These are phyloP conservation scores for Juglanconis oblonga DNA, from an alignment of 2,329 filamentous ascomycete genomes.

Conservation along the genomic window DNA sequence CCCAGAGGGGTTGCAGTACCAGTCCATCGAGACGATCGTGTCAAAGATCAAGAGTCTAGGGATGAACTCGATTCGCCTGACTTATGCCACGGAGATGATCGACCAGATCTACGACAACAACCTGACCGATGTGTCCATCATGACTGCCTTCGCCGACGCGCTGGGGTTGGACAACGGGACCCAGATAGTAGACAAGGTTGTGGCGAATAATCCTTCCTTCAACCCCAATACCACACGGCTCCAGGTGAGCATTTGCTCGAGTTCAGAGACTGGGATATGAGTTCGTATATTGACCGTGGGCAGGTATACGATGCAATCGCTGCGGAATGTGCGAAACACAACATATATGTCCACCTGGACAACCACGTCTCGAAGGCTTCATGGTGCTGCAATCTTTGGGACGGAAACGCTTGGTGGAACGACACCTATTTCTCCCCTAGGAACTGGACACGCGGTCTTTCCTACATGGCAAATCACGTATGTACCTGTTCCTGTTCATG, in stretches of 20 bases:
- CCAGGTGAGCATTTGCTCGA: conserved; percentile 31
- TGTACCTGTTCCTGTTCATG: conserved; percentile 19
- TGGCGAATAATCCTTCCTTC: conserved; percentile 57
- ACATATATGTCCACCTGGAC: conserved; percentile 58
- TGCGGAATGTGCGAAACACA: conserved; percentile 50
- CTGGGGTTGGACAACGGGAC: conserved; percentile 53
- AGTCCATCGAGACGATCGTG: conserved; percentile 53
- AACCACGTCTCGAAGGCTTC: conserved; percentile 58
- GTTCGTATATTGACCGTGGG: neutral
- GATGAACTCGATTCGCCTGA: conserved; percentile 62
- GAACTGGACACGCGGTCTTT: conserved; percentile 59
- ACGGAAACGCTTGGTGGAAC: conserved; percentile 61
- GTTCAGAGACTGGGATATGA: no score
- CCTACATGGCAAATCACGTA: conserved; percentile 60
- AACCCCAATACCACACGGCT: conserved; percentile 51
- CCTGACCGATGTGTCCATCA: conserved; percentile 44
- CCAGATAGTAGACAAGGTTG: conserved; percentile 46
- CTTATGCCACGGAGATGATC: conserved; percentile 63
- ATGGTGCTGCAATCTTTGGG: conserved; percentile 55
- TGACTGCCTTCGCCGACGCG: conserved; percentile 41
- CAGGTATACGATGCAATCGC: conserved; percentile 60
- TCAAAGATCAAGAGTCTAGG: conserved; percentile 55
- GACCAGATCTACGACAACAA: conserved; percentile 53
- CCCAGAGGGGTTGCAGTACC: conserved; percentile 62
- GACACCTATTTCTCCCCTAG: conserved; percentile 55